Base-by-base conservation (phyloP, 116 monocot species). In the Phalaenopsis hybrid region DNA sequence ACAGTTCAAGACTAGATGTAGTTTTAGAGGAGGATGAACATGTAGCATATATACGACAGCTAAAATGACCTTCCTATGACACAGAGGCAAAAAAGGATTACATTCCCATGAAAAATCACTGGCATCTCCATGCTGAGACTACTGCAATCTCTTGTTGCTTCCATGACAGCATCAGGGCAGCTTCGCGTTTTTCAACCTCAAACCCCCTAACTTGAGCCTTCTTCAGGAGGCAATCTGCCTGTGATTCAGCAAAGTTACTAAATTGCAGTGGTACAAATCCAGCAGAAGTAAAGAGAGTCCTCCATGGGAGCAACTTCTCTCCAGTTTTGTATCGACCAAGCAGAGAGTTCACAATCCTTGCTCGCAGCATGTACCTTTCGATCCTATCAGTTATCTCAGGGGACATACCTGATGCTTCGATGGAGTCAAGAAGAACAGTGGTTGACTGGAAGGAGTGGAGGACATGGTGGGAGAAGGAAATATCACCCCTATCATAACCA, bases 261-360 rank as follows among this genome's bases (percentile, higher is more conserved):
- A 93, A 90, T n/a, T 83, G 86, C n/a, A 87, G 41, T 5, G 92
- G 93, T 25, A 83, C 43, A 23, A 94, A 97, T 11, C 97, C 94
- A 2, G 87, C 82, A 0, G 90, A 86, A 0, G 89, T 79, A 41
- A 97, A 90, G 11, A 90, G 76, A 0, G 76, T 78, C 28, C 85
- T 43, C 92, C 90, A 94, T 2, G 90, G 86, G 2, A 84, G 75
- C 61, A 86, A 77, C 87, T 92, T 86, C 15, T 87, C 89, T 1
- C 50, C 67, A 0, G 51, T 79, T 18, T 81, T 85, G 52, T 85
- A 80, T 6, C 90, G 88, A 1, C 86, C 88, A 2, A 89, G 67
- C 3, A 97, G 50, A 3, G 83, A 51, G 44, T 55, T 81, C 75
- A 91, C 92, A 11, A 97, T 91, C 74, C 83, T 91, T 1, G 94